These are phyloP conservation scores for Pythium graminicola DNA, from an alignment of 352 stramenopile species.

Conservation along the genomic window DNA sequence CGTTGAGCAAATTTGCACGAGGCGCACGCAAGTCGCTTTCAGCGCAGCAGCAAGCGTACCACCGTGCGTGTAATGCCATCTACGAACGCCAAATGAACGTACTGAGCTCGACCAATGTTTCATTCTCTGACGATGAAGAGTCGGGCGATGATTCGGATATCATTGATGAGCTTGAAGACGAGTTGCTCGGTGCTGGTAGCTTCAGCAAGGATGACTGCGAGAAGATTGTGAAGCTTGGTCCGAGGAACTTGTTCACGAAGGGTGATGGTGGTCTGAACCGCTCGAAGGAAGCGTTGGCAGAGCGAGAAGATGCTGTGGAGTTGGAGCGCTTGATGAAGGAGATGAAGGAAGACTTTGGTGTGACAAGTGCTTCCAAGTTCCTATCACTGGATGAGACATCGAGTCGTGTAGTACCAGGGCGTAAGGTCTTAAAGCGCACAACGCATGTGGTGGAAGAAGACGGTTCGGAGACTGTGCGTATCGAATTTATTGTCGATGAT, in stretches of 20 bases:
- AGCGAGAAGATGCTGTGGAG: constrained; percentile 77
- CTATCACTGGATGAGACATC: constrained; percentile 4
- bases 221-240: constrained; percentile 53
- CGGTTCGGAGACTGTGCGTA: constrained; percentile 62
- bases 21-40: constrained; percentile 72
- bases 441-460: constrained; percentile 76
- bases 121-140: constrained; percentile 74
- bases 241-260: constrained; percentile 70
- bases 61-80: constrained; percentile 78
- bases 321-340: constrained; percentile 71
- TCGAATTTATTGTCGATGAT: constrained; percentile 79
- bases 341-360: constrained; percentile 69
- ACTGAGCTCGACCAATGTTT: constrained; percentile 44
- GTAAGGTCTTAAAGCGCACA: constrained; percentile 68
- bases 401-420: constrained; percentile 19
- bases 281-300: constrained; percentile 58
- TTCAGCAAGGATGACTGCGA: constrained; percentile 49
- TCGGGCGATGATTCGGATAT: constrained; percentile 62
- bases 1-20: constrained; percentile 75
- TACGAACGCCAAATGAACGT: constrained; percentile 83
- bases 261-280: constrained; percentile 69
- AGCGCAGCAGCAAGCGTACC: constrained; percentile 79
- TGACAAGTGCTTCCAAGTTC: constrained; percentile 25
- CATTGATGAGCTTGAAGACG: constrained; percentile 59
- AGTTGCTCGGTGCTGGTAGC: constrained; percentile 74